Evolutionary conservation across 352 stramenopile species (phyloP), one percentile per base, ranked within the genome.

Genomic region (Aphanomyces euteiches): DNA sequence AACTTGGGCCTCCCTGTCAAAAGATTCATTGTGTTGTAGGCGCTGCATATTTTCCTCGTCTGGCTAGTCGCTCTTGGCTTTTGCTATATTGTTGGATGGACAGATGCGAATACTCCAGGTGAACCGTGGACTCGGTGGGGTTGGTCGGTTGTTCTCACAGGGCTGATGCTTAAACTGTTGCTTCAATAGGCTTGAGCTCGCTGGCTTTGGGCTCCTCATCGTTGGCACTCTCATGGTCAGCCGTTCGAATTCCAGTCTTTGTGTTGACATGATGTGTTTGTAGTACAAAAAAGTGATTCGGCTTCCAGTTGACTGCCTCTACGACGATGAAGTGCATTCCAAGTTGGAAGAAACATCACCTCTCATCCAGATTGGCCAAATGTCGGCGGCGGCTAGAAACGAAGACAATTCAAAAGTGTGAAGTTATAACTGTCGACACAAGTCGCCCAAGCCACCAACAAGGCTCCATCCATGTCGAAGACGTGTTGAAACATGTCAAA

Each of bases 241-340:
- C 10, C 12, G 8, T 17, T 40, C 21, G n/a, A 17, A 8, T 41
- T 39, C 3, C 47, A 1, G 10, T 15, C 28, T 45, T 5, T n/a
- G 5, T 7, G 38, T 19, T 41, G 38, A 56, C 2, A 50, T 50
- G 43, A n/a, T 67, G 7, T 13, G 28, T 58, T 5, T 57, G 3
- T 57, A 67, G 36, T 73, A 73, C 67, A 73, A 73, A 53, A 39
- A 73, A 38, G 37, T 73, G 7, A 10, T 73, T n/a, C 67, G 45
- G 19, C 37, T 73, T 17, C 67, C 67, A 10, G 10, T 12, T 13
- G 15, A 40, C 10, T 13, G n/a, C 19, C 36, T 65, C 28, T 60
- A 73, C 36, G 56, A 66, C 28, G 64, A 73, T 3, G 81, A 92
- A 66, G 59, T 76, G 57, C 82, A 63, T 63, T 78, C 45, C 45